phyloP scores from a whole-genome alignment of 1,284 basidiomycete genomes.

The Xanthoconium separans region DNA sequence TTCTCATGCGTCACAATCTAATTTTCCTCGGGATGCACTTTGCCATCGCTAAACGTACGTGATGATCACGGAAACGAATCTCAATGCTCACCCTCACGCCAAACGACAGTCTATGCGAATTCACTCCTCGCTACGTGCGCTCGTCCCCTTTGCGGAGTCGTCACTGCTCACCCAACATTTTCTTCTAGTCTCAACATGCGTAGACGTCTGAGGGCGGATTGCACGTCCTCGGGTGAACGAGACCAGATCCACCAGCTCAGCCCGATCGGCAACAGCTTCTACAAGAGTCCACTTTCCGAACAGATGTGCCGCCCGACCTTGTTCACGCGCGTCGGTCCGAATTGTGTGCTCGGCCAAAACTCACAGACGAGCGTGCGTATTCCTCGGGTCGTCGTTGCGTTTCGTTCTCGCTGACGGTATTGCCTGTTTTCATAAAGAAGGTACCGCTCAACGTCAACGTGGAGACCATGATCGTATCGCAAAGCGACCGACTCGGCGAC shows the following conservation, averaged over 20 bases:
- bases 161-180: not conserved
- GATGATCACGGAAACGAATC: not conserved
- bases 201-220: constrained; percentile 29
- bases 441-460: constrained; percentile 34
- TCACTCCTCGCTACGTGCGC: constrained; percentile 34
- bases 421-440: constrained; percentile 1
- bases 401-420: not conserved
- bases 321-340: constrained; percentile 9
- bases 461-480: constrained; percentile 33
- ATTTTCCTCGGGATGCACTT: constrained; percentile 53
- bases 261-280: constrained; percentile 13
- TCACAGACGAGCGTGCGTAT: constrained; percentile 24
- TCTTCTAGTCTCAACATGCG: constrained; percentile 30
- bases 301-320: too few species aligned
- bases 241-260: constrained; percentile 16
- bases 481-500: constrained; percentile 18
- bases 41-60: constrained; percentile 47
- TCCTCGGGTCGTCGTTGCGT: too few species aligned
- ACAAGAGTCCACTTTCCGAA: constrained; percentile 25
- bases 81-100: not conserved
- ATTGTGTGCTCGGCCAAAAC: constrained; percentile 22
- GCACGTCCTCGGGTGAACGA: constrained; percentile 27
- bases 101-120: constrained; percentile 29
- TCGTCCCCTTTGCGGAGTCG: not conserved
- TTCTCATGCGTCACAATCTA: constrained; percentile 43